Base-by-base conservation (phyloP, 805 yeast genomes). In the Hanseniaspora singularis region DNA sequence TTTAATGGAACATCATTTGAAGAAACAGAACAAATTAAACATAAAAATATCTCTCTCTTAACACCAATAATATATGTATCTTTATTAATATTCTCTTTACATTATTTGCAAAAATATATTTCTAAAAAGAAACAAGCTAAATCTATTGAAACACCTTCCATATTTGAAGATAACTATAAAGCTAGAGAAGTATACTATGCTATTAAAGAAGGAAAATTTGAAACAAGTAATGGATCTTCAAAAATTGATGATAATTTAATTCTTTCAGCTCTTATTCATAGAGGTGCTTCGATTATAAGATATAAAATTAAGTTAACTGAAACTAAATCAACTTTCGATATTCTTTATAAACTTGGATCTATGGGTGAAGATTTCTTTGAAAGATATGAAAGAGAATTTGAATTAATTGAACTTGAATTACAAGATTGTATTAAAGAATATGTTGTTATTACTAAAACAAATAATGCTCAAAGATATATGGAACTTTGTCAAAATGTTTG, bases 321-420 rank as follows among this genome's bases (percentile, higher is more conserved):
- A 59, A 70, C 74, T 51, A 82, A 82, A 61, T 79, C 79, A 5
- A 76, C 71, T 49, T 73, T 86, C 57, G 76, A 73, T 42, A 69
- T 73, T 46, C 68, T 92, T 51, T 88, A 87, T 61, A 89, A 88
- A 58, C 76, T 76, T 46, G 97, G 97, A 0, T 77, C 87, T 15
- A 79, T 92, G 51, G 96, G 96, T 28, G 97, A 92, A 57, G 95
- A 83, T 45, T 68, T 84, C 30, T 81, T 76, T 72, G 81, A 82
- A 61, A 79, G 92, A 55, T 87, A 74, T 62, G 79, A 77, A 53
- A 73, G 85, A 41, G 87, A 85, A 53, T 74, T 73, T 49, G 84
- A 85, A 63, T 61, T 87, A 51, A 81, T 82, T 55, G 95, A 87
- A 56, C 59, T 81, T 23, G 97, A 92, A 63, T 66, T 92, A 53